Conservation (phyloP, 139 green algal species). For the Coelastrella sp. region DNA sequence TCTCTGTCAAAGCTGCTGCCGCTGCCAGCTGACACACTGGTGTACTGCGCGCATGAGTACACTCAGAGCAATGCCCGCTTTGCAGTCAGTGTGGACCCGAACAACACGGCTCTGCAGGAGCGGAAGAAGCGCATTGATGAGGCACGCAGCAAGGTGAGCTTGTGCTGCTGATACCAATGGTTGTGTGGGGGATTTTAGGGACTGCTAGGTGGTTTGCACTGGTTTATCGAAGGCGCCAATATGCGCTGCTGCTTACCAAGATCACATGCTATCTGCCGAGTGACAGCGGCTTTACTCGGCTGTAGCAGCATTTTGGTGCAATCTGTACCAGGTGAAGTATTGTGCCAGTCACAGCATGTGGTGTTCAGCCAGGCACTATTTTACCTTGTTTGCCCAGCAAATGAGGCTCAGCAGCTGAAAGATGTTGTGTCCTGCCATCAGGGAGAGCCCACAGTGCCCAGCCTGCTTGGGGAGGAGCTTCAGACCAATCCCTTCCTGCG, state of each 20-base stretch:
- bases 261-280: no score
- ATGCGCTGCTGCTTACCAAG: no score
- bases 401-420: not conserved
- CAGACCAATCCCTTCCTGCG: conserved; percentile 93
- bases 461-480: conserved; percentile 81
- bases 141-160: conserved; percentile 59
- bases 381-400: not conserved
- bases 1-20: conserved; percentile 82
- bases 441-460: conserved; percentile 83
- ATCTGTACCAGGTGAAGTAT: not conserved
- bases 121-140: conserved; percentile 72
- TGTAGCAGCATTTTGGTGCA: no score
- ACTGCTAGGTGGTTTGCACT: not conserved
- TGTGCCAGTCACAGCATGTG: not conserved
- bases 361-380: not conserved
- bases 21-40: conserved; percentile 77
- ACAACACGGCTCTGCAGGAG: conserved; percentile 71
- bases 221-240: not conserved
- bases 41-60: conserved; percentile 89
- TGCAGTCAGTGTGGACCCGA: conserved; percentile 74
- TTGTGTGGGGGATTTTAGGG: not conserved
- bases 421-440: conserved; percentile 41
- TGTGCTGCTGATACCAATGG: no score
- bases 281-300: no score
- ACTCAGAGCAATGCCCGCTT: conserved; percentile 67